phyloP scores from a whole-genome alignment of 371 early-diverging fungal species.

The Conidiobolus incongruus region DNA sequence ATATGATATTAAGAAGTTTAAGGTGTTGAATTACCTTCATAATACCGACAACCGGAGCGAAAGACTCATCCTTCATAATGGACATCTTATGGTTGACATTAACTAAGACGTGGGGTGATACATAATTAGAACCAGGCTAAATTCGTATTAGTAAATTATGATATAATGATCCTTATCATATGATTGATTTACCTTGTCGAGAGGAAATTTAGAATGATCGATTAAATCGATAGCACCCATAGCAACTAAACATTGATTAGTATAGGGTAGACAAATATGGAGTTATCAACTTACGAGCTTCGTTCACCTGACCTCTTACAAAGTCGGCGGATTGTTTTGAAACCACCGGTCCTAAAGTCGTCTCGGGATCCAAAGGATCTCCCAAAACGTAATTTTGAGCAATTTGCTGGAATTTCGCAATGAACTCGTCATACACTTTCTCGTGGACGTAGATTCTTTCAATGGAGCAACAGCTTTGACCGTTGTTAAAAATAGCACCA shows the following conservation, averaged over 20 bases:
- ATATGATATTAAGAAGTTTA: not conserved
- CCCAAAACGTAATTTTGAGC: slow-evolving; percentile 29
- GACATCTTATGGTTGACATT: slow-evolving; percentile 50
- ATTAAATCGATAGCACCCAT: slow-evolving; percentile 46
- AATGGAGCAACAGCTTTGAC: slow-evolving; percentile 66
- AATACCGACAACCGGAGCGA: slow-evolving; percentile 66
- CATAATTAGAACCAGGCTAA: slow-evolving; percentile 30
- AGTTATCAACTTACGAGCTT: slow-evolving; percentile 24
- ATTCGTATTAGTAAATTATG: not conserved
- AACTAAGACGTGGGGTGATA: slow-evolving; percentile 53
- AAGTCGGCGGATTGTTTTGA: slow-evolving; percentile 34
- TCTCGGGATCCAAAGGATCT: slow-evolving; percentile 30
- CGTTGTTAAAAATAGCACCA: slow-evolving; percentile 67
- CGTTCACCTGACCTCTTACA: slow-evolving; percentile 40
- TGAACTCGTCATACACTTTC: slow-evolving; percentile 43
- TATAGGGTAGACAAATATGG: not conserved
- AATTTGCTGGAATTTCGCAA: slow-evolving; percentile 21
- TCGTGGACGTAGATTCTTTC: slow-evolving; percentile 70
- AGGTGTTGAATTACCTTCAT: slow-evolving; percentile 20
- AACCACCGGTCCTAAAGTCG: slow-evolving; percentile 64
- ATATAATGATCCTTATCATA: not conserved
- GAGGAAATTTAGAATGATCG: slow-evolving; percentile 27
- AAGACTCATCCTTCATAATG: slow-evolving; percentile 67
- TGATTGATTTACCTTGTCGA: slow-evolving; percentile 21
- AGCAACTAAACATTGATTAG: slow-evolving; percentile 9